Base-by-base conservation (phyloP, 2,329 filamentous ascomycete species). In the Alternaria panax region DNA sequence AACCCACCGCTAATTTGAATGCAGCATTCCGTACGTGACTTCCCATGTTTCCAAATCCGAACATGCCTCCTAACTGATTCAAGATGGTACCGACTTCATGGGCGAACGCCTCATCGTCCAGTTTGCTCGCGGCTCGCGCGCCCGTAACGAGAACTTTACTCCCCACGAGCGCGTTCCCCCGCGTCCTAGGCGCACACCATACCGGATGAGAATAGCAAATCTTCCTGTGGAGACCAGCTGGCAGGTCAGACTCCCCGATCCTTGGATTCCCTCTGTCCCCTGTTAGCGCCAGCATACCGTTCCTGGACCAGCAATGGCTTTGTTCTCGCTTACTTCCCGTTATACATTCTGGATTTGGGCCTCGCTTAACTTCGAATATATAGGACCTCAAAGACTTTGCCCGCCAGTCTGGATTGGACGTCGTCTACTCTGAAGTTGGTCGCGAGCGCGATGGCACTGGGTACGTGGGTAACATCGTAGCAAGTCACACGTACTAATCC, bases 301-400 rank as follows among this genome's bases (percentile, higher is more conserved):
- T 72, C 75, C 71, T 71, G 74, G 75, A 69, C 63, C 66, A 74
- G 72, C 59, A 68, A 67, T 74, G 73, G 71, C 73, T 78, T 70
- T 75, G 71, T 75, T 69, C 66, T 64, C 64, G 69, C 70, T 60
- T 70, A 66, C 68, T 74, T 71, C 68, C 64, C 65, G 64, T 72
- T 67, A 42, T 63, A 64, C 70, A 56, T 64, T 66, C 74, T 75
- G 74, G 74, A 75, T 70, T 75, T 76, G 75, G 72, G 77, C 73
- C 66, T 87, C 83, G 93, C 91, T 93, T 92, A 95, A 90, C 86
- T 86, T 87, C 86, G 87, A 81, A 86, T 71, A 84, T 89, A 83
- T 93, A 99, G 95, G 95, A 99, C 82, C 89, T 99, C 54, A 99
- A 99, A 91, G 95, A 99, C 80, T 99, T 99, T 82, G 95, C 95